phyloP scores from a whole-genome alignment of 2,329 filamentous ascomycete species.

The Rutstroemia sp. region DNA sequence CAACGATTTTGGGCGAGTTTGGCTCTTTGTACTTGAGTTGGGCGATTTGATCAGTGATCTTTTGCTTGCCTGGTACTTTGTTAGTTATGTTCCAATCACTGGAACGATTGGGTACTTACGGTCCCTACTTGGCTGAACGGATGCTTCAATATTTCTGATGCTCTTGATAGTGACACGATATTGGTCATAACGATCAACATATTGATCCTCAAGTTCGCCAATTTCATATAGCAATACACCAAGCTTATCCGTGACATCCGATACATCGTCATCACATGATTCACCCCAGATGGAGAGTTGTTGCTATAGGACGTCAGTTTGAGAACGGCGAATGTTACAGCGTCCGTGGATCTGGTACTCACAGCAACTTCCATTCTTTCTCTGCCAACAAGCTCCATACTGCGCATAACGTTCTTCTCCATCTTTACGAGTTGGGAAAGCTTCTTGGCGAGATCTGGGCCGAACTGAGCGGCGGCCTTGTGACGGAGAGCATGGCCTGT shows the following conservation, averaged over 20 bases:
- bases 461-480: constrained; percentile 69
- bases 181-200: constrained; percentile 97
- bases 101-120: constrained; percentile 49
- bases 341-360: constrained; percentile 36
- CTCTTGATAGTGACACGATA: constrained; percentile 99
- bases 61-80: constrained; percentile 72
- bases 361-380: constrained; percentile 98
- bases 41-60: constrained; percentile 97
- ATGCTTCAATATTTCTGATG: constrained; percentile 97
- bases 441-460: constrained; percentile 87
- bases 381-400: constrained; percentile 86
- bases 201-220: constrained; percentile 92
- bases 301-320: constrained; percentile 52
- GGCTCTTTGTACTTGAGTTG: constrained; percentile 99
- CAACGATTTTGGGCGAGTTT: constrained; percentile 93
- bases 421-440: constrained; percentile 97
- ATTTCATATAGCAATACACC: constrained; percentile 91
- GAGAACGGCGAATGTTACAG: background rate
- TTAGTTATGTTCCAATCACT: background rate
- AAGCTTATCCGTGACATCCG: constrained; percentile 97
- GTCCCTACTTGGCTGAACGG: constrained; percentile 94
- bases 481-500: constrained; percentile 68
- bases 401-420: constrained; percentile 99
- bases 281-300: constrained; percentile 99
- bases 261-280: constrained; percentile 91